Evolutionary conservation across 2,329 filamentous ascomycete species (phyloP).

Genomic region (Plectosphaerella plurivora): DNA sequence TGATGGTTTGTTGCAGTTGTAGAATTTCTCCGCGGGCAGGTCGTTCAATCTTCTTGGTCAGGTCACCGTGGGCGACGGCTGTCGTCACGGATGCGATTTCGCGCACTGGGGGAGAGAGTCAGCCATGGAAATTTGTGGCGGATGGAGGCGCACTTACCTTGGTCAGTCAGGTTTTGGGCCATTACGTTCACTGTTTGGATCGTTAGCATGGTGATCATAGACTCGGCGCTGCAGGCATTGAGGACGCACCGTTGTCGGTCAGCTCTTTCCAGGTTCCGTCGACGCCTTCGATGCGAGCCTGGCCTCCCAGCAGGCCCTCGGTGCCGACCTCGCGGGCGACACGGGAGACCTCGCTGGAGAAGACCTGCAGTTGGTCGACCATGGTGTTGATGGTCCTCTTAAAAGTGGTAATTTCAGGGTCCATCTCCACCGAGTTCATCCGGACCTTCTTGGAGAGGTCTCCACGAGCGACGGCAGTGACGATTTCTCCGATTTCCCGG

Average conservation of each 20-base stretch:
- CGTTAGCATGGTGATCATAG: background rate
- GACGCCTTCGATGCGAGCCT: slow-evolving; percentile 89
- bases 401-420: slow-evolving; percentile 96
- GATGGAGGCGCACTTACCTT: slow-evolving; percentile 39
- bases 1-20: slow-evolving; percentile 80
- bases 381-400: slow-evolving; percentile 98
- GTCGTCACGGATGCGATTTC: slow-evolving; percentile 83
- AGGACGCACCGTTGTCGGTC: slow-evolving; percentile 68
- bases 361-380: slow-evolving; percentile 97
- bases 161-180: slow-evolving; percentile 77
- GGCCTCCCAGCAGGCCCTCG: slow-evolving; percentile 88
- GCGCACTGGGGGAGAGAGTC: slow-evolving; percentile 49
- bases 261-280: slow-evolving; percentile 97
- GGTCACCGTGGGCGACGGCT: slow-evolving; percentile 75
- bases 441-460: slow-evolving; percentile 96
- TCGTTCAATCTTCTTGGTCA: slow-evolving; percentile 80
- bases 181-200: slow-evolving; percentile 66
- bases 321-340: slow-evolving; percentile 95
- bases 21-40: slow-evolving; percentile 78
- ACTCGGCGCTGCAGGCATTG: background rate
- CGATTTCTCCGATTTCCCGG: slow-evolving; percentile 93
- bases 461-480: slow-evolving; percentile 91
- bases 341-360: slow-evolving; percentile 92
- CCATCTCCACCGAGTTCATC: slow-evolving; percentile 94
- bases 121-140: background rate